phyloP scores from a whole-genome alignment of 73 alveolate species.

The Loxodes magnus region DNA sequence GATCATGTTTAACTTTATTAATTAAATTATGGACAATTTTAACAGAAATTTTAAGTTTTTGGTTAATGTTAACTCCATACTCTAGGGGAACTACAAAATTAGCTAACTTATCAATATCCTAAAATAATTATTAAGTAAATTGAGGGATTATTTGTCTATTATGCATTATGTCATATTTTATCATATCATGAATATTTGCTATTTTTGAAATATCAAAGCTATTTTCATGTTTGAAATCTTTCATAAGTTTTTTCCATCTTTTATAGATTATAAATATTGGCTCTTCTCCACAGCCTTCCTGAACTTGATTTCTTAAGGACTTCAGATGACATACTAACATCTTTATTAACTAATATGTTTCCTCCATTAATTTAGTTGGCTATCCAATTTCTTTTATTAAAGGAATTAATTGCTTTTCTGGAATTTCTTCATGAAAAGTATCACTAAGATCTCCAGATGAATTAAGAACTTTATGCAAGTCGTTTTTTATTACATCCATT shows the following conservation, averaged over 20 bases:
- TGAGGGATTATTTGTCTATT: constrained; percentile 52
- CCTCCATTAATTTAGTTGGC: no score
- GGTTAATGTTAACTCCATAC: constrained; percentile 69
- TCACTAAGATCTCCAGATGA: no score
- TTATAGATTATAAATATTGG: constrained; percentile 68
- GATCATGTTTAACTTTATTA: constrained; percentile 71
- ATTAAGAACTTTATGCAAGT: no score
- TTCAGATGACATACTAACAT: no score
- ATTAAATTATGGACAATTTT: constrained; percentile 51
- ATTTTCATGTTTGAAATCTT: constrained; percentile 56
- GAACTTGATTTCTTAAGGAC: no score
- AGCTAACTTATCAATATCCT: constrained; percentile 44
- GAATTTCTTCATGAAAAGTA: no score
- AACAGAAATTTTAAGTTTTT: constrained; percentile 56
- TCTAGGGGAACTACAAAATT: constrained; percentile 76
- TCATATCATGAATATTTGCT: constrained; percentile 87
- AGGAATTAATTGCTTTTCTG: no score
- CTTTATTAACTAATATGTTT: no score
- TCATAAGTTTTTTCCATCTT: constrained; percentile 75
- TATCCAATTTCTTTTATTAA: no score
- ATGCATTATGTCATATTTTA: constrained; percentile 79
- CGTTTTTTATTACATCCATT: no score
- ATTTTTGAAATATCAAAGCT: constrained; percentile 68
- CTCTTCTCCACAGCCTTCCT: no score
- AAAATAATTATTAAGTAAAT: constrained; percentile 43